These are phyloP conservation scores for Pelomyxa schiedti DNA, from an alignment of 78 protist species.

Conservation along the genomic window DNA sequence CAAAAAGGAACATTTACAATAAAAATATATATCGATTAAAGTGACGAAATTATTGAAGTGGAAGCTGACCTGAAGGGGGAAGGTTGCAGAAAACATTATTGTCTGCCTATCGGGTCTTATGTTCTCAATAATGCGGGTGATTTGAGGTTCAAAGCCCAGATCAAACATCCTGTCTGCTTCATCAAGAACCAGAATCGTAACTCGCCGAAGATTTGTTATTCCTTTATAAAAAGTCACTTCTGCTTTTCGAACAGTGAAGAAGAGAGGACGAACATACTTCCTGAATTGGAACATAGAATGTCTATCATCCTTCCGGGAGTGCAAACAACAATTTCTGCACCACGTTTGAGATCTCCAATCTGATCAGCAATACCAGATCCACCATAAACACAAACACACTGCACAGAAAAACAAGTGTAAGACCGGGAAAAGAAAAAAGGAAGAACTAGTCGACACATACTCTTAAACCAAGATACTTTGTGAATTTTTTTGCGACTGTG, in stretches of 20 bases:
- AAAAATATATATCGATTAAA: background rate
- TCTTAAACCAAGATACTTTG: slow-evolving; percentile 26
- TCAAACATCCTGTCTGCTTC: slow-evolving; percentile 99
- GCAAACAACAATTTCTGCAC: slow-evolving; percentile 88
- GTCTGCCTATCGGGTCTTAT: slow-evolving; percentile 83
- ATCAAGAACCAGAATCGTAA: slow-evolving; percentile 90
- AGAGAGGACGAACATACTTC: background rate
- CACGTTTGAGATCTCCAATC: slow-evolving; percentile 80
- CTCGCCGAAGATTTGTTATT: slow-evolving; percentile 84
- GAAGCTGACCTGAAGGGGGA: slow-evolving; percentile 70
- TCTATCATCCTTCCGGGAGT: slow-evolving; percentile 99
- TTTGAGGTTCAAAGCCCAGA: slow-evolving; percentile 88
- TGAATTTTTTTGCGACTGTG: slow-evolving; percentile 58
- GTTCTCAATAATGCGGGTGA: slow-evolving; percentile 60
- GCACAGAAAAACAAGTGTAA: background rate
- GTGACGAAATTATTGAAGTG: too few species aligned
- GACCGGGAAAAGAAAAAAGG: background rate
- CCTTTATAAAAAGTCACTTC: background rate
- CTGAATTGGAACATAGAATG: slow-evolving; percentile 75
- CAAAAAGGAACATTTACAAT: too few species aligned
- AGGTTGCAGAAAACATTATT: slow-evolving; percentile 91
- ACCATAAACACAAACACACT: slow-evolving; percentile 83
- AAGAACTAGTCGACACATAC: background rate
- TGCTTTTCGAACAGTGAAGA: background rate
- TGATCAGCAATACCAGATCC: slow-evolving; percentile 87